Conservation (phyloP, 768 basidiomycete genomes). For the Leccinum longicurvipes region DNA sequence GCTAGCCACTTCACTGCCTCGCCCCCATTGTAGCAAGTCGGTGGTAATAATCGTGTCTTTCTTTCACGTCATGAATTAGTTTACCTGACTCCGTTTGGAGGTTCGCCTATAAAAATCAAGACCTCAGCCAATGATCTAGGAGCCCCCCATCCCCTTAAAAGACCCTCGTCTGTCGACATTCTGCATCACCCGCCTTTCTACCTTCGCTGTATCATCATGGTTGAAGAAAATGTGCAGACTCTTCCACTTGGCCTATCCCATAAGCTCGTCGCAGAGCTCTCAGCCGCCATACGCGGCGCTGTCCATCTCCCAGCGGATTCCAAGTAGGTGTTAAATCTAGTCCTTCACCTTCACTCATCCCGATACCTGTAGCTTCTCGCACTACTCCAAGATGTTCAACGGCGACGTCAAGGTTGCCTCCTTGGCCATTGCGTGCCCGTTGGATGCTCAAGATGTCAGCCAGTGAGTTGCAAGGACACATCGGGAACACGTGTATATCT, state of each 20-base stretch:
- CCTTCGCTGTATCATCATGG: slow-evolving; percentile 14
- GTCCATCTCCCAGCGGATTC: slow-evolving; percentile 43
- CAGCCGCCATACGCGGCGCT: slow-evolving; percentile 43
- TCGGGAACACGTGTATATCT: slow-evolving; percentile 1
- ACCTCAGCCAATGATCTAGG: not conserved
- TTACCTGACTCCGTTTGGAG: not conserved
- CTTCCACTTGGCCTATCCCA: slow-evolving; percentile 5
- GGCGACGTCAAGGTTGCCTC: slow-evolving; percentile 64
- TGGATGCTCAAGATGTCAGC: slow-evolving; percentile 81
- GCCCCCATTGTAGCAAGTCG: slow-evolving; percentile 2
- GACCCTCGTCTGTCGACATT: not conserved
- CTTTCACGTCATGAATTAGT: not conserved
- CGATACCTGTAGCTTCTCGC: slow-evolving; percentile 22
- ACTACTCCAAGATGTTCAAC: slow-evolving; percentile 60
- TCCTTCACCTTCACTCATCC: not conserved
- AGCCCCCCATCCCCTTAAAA: slow-evolving; percentile 15
- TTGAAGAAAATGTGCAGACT: not conserved
- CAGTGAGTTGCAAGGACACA: slow-evolving; percentile 46
- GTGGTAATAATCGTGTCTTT: not conserved
- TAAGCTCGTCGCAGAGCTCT: slow-evolving; percentile 44
- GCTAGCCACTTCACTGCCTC: slow-evolving; percentile 11
- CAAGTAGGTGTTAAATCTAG: slow-evolving; percentile 30
- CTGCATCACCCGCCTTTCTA: slow-evolving; percentile 8
- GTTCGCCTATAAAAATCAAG: slow-evolving; percentile 10
- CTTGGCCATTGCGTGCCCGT: slow-evolving; percentile 65